Conservation (phyloP, 2,329 filamentous ascomycete species). For the Nemania abortiva region DNA sequence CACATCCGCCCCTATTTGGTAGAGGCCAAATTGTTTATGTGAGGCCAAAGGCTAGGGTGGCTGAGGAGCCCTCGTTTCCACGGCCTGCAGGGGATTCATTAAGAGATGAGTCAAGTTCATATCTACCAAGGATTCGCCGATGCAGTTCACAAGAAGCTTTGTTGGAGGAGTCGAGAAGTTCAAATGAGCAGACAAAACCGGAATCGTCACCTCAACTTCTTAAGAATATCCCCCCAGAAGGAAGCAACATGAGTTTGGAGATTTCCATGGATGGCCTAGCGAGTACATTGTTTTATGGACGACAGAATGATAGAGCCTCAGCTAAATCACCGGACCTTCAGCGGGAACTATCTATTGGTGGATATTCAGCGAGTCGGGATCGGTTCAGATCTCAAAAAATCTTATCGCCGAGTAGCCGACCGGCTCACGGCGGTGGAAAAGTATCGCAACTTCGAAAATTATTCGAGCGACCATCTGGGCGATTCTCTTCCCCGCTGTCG, state of each 20-base stretch:
- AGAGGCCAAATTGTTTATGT: slow-evolving; percentile 20
- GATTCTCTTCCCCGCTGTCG: slow-evolving; percentile 39
- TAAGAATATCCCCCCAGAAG: background rate
- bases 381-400: slow-evolving; percentile 13
- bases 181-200: background rate
- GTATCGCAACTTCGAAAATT: slow-evolving; percentile 50
- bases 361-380: background rate
- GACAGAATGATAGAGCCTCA: slow-evolving; percentile 4
- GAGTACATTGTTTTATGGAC: background rate
- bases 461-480: slow-evolving; percentile 46
- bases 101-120: slow-evolving; percentile 9
- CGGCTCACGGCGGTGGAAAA: slow-evolving; percentile 38
- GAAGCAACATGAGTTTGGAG: background rate
- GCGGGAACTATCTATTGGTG: background rate
- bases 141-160: slow-evolving; percentile 25
- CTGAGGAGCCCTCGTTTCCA: slow-evolving; percentile 18
- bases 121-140: slow-evolving; percentile 31
- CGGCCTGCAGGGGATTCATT: background rate
- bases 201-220: background rate
- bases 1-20: background rate
- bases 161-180: background rate
- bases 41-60: slow-evolving; percentile 18
- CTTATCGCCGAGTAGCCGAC: slow-evolving; percentile 1
- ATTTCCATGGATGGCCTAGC: slow-evolving; percentile 21
- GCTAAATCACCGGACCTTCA: background rate